phyloP scores from a whole-genome alignment of 2,329 filamentous ascomycete species.

The Salinomyces thailandicus region DNA sequence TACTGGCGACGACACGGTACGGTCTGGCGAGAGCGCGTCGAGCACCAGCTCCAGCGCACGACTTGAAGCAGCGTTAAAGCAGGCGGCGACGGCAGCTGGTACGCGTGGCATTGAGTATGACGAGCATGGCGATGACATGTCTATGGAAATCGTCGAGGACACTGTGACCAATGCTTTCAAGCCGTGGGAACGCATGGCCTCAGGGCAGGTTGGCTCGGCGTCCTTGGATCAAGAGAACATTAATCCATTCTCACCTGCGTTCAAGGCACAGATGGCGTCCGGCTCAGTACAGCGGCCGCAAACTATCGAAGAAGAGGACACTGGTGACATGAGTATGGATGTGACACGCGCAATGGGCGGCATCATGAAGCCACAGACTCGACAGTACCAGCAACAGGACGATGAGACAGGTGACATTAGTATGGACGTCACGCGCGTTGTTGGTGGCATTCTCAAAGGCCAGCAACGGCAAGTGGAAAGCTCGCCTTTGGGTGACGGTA shows the following conservation, averaged over 20 bases:
- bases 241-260: slow-evolving; percentile 39
- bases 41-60: slow-evolving; percentile 59
- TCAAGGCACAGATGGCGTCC: slow-evolving; percentile 23
- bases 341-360: slow-evolving; percentile 74
- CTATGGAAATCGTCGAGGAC: slow-evolving; percentile 48
- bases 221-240: slow-evolving; percentile 39
- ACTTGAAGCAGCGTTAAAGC: slow-evolving; percentile 65
- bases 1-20: slow-evolving; percentile 38
- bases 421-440: slow-evolving; percentile 82
- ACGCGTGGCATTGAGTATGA: slow-evolving; percentile 57
- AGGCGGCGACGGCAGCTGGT: slow-evolving; percentile 65
- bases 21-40: slow-evolving; percentile 28
- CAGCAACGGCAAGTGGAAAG: slow-evolving; percentile 13
- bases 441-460: slow-evolving; percentile 63
- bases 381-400: slow-evolving; percentile 11
- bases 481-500: slow-evolving; percentile 34
- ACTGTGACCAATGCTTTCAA: slow-evolving; percentile 65
- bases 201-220: slow-evolving; percentile 18
- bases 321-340: slow-evolving; percentile 80
- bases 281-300: slow-evolving; percentile 12
- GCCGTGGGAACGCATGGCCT: slow-evolving; percentile 56
- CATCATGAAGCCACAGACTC: slow-evolving; percentile 48
- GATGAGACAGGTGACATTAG: slow-evolving; percentile 58
- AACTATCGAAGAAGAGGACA: slow-evolving; percentile 29
- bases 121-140: slow-evolving; percentile 38